phyloP scores from a whole-genome alignment of 805 yeast genomes.

The Phaffomyces antillensis region DNA sequence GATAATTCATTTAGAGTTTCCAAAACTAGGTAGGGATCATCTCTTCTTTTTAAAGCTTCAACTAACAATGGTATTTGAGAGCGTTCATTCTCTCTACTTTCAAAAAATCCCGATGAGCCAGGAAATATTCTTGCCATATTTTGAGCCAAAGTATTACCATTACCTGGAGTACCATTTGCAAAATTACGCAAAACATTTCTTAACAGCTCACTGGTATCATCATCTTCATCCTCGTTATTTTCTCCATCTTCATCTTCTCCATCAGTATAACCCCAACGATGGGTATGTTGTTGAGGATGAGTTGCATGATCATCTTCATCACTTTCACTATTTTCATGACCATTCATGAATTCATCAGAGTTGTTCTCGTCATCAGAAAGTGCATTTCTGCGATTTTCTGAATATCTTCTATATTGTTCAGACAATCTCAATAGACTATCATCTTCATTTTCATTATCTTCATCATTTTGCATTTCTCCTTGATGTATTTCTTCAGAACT shows the following conservation, averaged over 20 bases:
- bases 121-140: slow-evolving; percentile 31
- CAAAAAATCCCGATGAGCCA: slow-evolving; percentile 29
- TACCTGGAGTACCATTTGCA: slow-evolving; percentile 20
- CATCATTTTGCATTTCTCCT: slow-evolving; percentile 16
- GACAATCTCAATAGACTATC: slow-evolving; percentile 32
- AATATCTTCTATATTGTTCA: slow-evolving; percentile 31
- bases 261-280: slow-evolving; percentile 2
- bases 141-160: slow-evolving; percentile 14
- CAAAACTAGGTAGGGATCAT: slow-evolving; percentile 53
- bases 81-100: slow-evolving; percentile 15
- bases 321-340: slow-evolving; percentile 4
- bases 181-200: background rate
- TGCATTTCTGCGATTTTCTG: slow-evolving; percentile 17
- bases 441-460: slow-evolving; percentile 22
- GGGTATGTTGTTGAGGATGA: background rate
- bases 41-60: slow-evolving; percentile 20
- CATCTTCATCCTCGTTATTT: slow-evolving; percentile 20
- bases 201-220: slow-evolving; percentile 11
- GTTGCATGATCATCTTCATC: slow-evolving; percentile 15
- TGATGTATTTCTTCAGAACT: slow-evolving; percentile 4
- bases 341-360: slow-evolving; percentile 2
- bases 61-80: slow-evolving; percentile 21
- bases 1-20: slow-evolving; percentile 62
- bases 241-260: slow-evolving; percentile 21
- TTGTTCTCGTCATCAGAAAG: slow-evolving; percentile 21